These are phyloP conservation scores for Aspergillus mulundensis DNA, from an alignment of 495 filamentous ascomycete genomes.

Conservation along the genomic window DNA sequence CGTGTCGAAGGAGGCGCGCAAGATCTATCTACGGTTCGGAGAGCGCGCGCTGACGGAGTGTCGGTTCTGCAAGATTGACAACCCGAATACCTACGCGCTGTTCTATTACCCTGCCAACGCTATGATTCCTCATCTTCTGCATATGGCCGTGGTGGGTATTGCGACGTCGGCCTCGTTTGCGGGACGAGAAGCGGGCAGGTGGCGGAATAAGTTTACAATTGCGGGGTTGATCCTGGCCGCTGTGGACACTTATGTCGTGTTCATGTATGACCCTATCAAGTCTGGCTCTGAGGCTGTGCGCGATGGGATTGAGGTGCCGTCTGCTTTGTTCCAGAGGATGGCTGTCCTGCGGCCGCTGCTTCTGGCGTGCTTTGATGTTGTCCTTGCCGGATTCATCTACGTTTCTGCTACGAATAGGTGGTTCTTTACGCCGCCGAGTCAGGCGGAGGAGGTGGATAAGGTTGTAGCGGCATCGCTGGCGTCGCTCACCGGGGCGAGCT, in stretches of 20 bases:
- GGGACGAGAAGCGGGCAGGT: conserved; percentile 55
- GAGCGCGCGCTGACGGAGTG: conserved; percentile 67
- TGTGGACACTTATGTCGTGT: conserved; percentile 59
- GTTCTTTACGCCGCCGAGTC: conserved; percentile 49
- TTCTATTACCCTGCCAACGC: conserved; percentile 72
- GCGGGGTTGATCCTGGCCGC: conserved; percentile 55
- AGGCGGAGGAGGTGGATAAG: conserved; percentile 43
- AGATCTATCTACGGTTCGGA: conserved; percentile 80
- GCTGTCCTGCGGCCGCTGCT: conserved; percentile 53
- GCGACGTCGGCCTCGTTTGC: conserved; percentile 52
- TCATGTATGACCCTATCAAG: conserved; percentile 59
- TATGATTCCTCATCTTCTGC: conserved; percentile 70
- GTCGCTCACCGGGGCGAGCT: conserved; percentile 39
- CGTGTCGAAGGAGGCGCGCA: conserved; percentile 62
- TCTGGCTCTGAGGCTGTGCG: conserved; percentile 35
- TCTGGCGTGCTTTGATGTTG: conserved; percentile 58
- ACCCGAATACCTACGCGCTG: conserved; percentile 66
- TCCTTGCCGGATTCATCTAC: conserved; percentile 61
- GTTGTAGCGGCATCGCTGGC: conserved; percentile 37
- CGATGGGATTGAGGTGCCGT: conserved; percentile 31
- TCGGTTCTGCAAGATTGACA: conserved; percentile 75
- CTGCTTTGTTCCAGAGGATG: conserved; percentile 63
- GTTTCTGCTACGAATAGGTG: conserved; percentile 71
- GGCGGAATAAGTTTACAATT: conserved; percentile 67
- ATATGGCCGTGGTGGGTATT: conserved; percentile 64